phyloP scores from a whole-genome alignment of 2,329 filamentous ascomycete species.

The Trichoderma citrinoviride region DNA sequence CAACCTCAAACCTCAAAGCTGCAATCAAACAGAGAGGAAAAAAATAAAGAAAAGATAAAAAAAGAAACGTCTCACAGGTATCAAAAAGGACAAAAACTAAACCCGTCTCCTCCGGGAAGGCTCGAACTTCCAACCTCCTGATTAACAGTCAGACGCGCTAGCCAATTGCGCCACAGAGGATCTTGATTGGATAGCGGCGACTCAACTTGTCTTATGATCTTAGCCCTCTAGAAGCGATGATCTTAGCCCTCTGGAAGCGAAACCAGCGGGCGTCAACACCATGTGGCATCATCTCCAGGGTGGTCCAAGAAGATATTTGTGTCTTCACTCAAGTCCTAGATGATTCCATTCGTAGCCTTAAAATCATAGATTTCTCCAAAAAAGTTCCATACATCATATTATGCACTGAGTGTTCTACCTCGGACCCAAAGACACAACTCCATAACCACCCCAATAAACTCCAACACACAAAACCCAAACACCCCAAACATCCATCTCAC shows the following conservation, averaged over 20 bases:
- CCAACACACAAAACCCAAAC: background rate
- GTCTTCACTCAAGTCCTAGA: no score
- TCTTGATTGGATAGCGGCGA: background rate
- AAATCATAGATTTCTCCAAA: no score
- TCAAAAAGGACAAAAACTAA: constrained; percentile 6
- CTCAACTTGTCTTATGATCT: background rate
- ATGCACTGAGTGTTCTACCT: no score
- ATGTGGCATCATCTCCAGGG: no score
- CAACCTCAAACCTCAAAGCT: no score
- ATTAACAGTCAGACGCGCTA: constrained; percentile 60
- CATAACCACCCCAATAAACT: no score
- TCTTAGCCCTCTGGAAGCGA: background rate
- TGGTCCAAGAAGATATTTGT: no score
- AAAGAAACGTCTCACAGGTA: background rate
- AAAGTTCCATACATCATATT: no score
- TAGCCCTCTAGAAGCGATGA: background rate
- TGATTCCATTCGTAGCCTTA: no score
- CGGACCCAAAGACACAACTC: no score
- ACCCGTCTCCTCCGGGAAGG: constrained; percentile 22
- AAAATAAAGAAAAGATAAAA: background rate
- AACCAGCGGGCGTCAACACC: no score
- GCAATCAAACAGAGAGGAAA: no score
- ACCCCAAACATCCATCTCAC: background rate
- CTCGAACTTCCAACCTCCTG: constrained; percentile 26
- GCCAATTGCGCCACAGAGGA: constrained; percentile 49